phyloP scores from a whole-genome alignment of 176 grass and related monocot genomes.

The Tillandsia leiboldiana region DNA sequence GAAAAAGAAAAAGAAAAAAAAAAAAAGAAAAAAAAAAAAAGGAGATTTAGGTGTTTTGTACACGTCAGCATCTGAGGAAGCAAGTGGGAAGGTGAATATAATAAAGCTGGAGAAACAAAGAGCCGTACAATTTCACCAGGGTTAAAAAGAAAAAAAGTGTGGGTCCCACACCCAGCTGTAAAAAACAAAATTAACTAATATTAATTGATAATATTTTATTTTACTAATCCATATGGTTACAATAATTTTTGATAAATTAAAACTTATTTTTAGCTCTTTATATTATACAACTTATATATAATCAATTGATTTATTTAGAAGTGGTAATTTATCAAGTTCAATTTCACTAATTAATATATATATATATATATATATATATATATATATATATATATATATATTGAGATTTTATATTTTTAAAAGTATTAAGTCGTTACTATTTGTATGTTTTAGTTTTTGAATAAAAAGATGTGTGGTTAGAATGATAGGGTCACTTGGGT shows the following conservation, averaged over 20 bases:
- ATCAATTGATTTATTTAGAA: too few relatives aligned
- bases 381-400: too few relatives aligned
- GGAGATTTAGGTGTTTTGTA: conserved; percentile 33
- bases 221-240: conserved; percentile 36
- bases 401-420: too few relatives aligned
- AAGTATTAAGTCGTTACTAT: too few relatives aligned
- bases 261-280: conserved; percentile 30
- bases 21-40: not conserved
- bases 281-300: too few relatives aligned
- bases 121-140: conserved; percentile 30
- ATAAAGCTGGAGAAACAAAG: conserved; percentile 20
- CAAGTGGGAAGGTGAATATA: conserved; percentile 23
- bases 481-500: too few relatives aligned
- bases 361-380: too few relatives aligned
- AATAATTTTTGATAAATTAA: conserved; percentile 3
- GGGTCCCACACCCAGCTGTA: conserved; percentile 9
- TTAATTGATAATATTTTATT: too few relatives aligned
- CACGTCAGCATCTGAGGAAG: conserved; percentile 31
- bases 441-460: too few relatives aligned
- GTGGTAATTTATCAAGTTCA: too few relatives aligned
- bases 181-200: conserved; percentile 11
- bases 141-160: conserved; percentile 12
- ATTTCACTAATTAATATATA: too few relatives aligned
- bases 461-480: too few relatives aligned
- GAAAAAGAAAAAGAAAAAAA: not conserved